Percentiles rank a stretch among this genome's conserved stretches.
phyloP scores from a whole-genome alignment of 345 rosid species.

The Eucalyptus paniculata region DNA sequence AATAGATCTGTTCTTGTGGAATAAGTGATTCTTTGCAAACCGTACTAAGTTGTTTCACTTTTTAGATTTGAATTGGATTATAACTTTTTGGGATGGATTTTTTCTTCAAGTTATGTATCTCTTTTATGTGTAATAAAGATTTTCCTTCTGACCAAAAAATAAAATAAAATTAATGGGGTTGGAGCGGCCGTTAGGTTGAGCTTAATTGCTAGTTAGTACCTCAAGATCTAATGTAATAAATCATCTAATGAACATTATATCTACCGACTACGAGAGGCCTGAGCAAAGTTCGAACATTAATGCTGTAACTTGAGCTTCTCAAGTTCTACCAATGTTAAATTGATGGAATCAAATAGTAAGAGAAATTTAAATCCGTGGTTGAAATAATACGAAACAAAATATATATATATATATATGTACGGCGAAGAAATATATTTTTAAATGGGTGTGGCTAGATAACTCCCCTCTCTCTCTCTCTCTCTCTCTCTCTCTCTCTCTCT shows the following conservation, averaged over 20 bases:
- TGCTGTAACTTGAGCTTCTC: background rate
- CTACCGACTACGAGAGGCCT: background rate
- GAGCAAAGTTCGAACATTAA: background rate
- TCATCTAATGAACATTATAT: background rate
- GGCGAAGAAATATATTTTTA: background rate
- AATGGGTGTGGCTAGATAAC: background rate
- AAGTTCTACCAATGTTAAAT: background rate
- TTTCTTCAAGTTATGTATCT: too few species aligned
- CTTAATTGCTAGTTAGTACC: background rate
- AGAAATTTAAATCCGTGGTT: background rate
- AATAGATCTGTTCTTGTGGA: too few species aligned
- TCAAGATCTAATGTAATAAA: background rate
- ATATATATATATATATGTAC: too few species aligned
- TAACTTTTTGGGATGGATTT: too few species aligned
- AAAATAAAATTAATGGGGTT: too few species aligned
- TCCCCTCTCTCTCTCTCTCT: too few species aligned
- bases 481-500: too few species aligned
- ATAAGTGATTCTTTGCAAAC: too few species aligned
- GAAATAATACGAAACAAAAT: background rate
- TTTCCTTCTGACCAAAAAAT: too few species aligned
- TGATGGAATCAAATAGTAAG: background rate
- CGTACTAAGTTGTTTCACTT: rapidly evolving
- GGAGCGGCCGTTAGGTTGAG: background rate
- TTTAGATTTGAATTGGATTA: too few species aligned
- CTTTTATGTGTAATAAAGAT: too few species aligned